A percentile compares a stretch with the other conserved stretches of the same genome.
phyloP scores from a whole-genome alignment of 345 rosid genomes.

The Orychophragmus violaceus region DNA sequence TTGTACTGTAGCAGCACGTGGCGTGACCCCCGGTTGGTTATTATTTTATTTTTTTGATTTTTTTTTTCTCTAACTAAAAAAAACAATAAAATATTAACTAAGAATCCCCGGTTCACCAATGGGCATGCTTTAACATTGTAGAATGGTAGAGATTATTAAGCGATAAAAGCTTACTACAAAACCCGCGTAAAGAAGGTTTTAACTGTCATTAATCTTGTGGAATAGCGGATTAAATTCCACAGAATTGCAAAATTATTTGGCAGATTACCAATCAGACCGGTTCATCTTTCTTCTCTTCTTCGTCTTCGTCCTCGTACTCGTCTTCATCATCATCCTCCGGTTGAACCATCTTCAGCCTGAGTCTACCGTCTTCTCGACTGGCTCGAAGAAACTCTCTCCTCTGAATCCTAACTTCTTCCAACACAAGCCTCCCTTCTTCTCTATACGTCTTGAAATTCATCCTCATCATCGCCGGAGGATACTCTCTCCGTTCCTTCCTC shows the following conservation, averaged over 20 bases:
- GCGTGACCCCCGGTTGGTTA: too few species aligned
- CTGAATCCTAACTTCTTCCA: conserved; percentile 67
- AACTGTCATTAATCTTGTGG: background rate
- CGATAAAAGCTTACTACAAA: background rate
- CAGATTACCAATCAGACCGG: background rate
- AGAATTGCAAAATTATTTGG: too few species aligned
- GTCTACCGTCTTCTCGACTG: conserved; percentile 69
- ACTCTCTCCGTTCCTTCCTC: conserved; percentile 32
- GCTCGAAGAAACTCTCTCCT: conserved; percentile 70
- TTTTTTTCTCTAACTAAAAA: too few species aligned
- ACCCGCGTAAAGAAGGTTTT: conserved; percentile 6
- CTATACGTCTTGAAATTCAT: conserved; percentile 71
- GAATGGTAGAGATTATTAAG: background rate
- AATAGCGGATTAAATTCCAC: background rate
- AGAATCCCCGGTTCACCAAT: too few species aligned
- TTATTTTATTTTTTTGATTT: too few species aligned
- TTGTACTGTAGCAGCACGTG: too few species aligned
- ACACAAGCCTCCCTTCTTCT: conserved; percentile 73
- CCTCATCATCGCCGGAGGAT: conserved; percentile 85
- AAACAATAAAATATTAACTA: too few species aligned
- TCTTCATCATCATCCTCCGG: conserved; percentile 45
- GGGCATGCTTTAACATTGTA: too few species aligned
- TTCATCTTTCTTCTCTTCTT: background rate
- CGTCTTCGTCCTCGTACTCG: conserved; percentile 22
- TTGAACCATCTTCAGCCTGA: conserved; percentile 65